A percentile compares a stretch with the other conserved stretches of the same genome.
These are phyloP conservation scores for Phytophthora capsici DNA, from an alignment of 352 stramenopile species.

Conservation along the genomic window DNA sequence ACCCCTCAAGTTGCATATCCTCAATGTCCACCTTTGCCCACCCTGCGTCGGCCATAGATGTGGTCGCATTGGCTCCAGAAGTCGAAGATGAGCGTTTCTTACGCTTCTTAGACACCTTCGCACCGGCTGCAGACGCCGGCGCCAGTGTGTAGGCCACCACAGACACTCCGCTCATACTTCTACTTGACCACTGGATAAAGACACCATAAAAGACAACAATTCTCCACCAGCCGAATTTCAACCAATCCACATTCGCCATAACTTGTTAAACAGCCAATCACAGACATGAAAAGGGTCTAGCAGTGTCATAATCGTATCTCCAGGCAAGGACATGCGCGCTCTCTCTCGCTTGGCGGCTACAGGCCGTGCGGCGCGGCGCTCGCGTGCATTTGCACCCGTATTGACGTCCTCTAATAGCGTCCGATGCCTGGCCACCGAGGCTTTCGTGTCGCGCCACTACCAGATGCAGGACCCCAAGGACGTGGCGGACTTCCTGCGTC, in stretches of 20 bases:
- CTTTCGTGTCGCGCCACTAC: slow-evolving; percentile 87
- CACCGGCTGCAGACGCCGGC: slow-evolving; percentile 9
- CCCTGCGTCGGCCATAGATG: slow-evolving; percentile 23
- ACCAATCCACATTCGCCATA: slow-evolving; percentile 21
- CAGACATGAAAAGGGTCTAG: background rate
- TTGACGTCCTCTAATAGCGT: background rate
- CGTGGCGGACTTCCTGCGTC: slow-evolving; percentile 72
- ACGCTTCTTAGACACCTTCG: slow-evolving; percentile 63
- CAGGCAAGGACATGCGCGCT: slow-evolving; percentile 20
- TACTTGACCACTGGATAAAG: slow-evolving; percentile 17
- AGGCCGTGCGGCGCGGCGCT: slow-evolving; percentile 15
- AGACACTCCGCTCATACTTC: slow-evolving; percentile 44
- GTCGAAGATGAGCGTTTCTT: slow-evolving; percentile 53
- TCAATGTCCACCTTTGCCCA: slow-evolving; percentile 81
- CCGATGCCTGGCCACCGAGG: slow-evolving; percentile 38
- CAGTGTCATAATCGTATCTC: slow-evolving; percentile 12
- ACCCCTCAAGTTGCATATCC: slow-evolving; percentile 80
- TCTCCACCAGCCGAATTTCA: slow-evolving; percentile 35
- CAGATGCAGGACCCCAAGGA: slow-evolving; percentile 69
- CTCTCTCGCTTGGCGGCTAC: slow-evolving; percentile 23
- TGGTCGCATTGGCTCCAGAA: background rate
- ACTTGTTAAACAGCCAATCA: slow-evolving; percentile 6
- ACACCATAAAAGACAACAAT: slow-evolving; percentile 5
- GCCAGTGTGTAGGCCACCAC: slow-evolving; percentile 45
- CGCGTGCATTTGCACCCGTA: background rate